Conservation (phyloP, 2,329 filamentous ascomycete species). For the Colletotrichum godetiae region DNA sequence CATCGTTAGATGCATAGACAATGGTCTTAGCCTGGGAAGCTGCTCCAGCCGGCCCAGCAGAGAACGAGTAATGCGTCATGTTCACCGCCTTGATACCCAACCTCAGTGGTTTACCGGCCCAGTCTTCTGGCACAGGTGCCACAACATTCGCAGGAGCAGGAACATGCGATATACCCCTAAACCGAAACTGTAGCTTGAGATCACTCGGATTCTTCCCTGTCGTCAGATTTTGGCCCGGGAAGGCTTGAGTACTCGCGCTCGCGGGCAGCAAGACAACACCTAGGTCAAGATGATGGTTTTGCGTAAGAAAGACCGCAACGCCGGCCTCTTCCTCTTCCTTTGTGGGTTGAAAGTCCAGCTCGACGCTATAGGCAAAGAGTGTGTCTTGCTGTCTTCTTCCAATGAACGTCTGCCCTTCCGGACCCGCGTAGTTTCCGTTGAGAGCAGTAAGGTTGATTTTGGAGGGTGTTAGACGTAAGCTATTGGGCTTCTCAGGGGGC, state of each 20-base stretch:
- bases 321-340: conserved; percentile 60
- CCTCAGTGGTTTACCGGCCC: conserved; percentile 48
- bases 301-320: conserved; percentile 63
- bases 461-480: conserved; percentile 60
- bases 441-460: conserved; percentile 64
- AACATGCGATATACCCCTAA: conserved; percentile 55
- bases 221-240: conserved; percentile 5
- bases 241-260: conserved; percentile 3
- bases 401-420: conserved; percentile 56
- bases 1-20: conserved; percentile 43
- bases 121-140: conserved; percentile 51
- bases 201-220: conserved; percentile 8
- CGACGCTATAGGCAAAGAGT: conserved; percentile 61
- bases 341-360: conserved; percentile 55
- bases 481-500: conserved; percentile 51
- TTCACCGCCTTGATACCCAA: conserved; percentile 57
- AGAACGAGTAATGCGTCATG: conserved; percentile 56
- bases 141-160: conserved; percentile 50
- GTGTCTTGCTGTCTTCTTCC: conserved; percentile 66
- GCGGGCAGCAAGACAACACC: conserved; percentile 44
- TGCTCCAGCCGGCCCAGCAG: conserved; percentile 47
- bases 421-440: conserved; percentile 53
- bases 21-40: conserved; percentile 46
- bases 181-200: conserved; percentile 55
- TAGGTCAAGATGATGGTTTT: conserved; percentile 64